Conservation (phyloP, 441 rosid species). For the Arabidopsis hybrid region DNA sequence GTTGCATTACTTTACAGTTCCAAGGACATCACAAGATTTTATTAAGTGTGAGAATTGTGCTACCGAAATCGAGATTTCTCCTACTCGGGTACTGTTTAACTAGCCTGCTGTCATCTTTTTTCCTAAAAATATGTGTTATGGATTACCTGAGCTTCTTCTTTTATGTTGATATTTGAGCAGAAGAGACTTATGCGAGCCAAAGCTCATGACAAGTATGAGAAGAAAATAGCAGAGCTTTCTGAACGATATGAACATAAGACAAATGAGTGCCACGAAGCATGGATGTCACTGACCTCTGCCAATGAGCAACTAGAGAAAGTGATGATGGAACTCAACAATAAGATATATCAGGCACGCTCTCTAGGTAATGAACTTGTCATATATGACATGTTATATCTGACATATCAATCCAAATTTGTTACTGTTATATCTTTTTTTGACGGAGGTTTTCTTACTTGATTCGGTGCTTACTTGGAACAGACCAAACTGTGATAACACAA, state of each 20-base stretch:
- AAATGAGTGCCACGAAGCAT: constrained; percentile 92
- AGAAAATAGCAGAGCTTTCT: constrained; percentile 77
- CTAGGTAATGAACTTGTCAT: constrained; percentile 59
- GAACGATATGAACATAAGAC: constrained; percentile 66
- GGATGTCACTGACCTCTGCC: constrained; percentile 89
- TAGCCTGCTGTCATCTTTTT: constrained; percentile 25
- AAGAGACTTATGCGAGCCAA: constrained; percentile 76
- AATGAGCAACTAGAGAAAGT: constrained; percentile 85
- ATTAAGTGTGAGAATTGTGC: constrained; percentile 75
- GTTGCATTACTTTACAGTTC: constrained; percentile 50
- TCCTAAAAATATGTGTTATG: neutral
- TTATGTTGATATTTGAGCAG: constrained; percentile 52
- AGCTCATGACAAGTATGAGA: constrained; percentile 81
- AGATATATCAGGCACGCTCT: constrained; percentile 65
- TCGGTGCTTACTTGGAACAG: constrained; percentile 39
- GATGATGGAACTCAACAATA: constrained; percentile 85
- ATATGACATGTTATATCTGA: neutral
- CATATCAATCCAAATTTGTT: constrained; percentile 2
- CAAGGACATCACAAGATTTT: constrained; percentile 55
- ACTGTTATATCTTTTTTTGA: neutral
- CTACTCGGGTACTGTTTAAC: constrained; percentile 64
- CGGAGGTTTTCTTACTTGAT: constrained; percentile 23
- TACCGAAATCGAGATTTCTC: constrained; percentile 73
- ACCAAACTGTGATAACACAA: constrained; percentile 71
- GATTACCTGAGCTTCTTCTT: constrained; percentile 5